Conservation (phyloP, 805 yeast species). For the Yarrowia deformans region DNA sequence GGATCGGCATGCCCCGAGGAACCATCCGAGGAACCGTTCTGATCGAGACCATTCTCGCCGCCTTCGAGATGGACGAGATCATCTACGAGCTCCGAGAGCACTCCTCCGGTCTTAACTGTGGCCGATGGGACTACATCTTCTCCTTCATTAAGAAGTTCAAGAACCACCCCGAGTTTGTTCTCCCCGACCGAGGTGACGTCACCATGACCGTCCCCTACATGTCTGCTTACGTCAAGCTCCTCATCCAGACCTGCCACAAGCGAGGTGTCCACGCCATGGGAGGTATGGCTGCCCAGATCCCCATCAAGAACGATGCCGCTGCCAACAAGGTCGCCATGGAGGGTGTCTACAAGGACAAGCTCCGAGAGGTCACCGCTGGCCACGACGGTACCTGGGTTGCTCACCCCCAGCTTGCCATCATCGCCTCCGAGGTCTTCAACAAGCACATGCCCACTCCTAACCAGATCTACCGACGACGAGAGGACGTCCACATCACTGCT, state of each 20-base stretch:
- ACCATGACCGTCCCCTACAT: conserved; percentile 75
- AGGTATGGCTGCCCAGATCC: conserved; percentile 82
- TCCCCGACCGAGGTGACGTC: conserved; percentile 74
- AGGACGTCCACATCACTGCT: conserved; percentile 60
- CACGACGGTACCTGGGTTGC: conserved; percentile 84
- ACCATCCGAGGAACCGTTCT: conserved; percentile 75
- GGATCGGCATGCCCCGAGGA: conserved; percentile 68
- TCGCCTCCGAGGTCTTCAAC: conserved; percentile 72
- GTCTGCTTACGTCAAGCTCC: conserved; percentile 68
- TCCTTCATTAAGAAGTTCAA: conserved; percentile 71
- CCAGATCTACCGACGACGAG: conserved; percentile 64
- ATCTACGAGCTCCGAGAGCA: conserved; percentile 75
- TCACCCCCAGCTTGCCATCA: conserved; percentile 72
- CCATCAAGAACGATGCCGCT: conserved; percentile 67
- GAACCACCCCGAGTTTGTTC: conserved; percentile 64
- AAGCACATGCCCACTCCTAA: conserved; percentile 78
- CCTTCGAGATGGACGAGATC: conserved; percentile 80
- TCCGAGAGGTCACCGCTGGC: conserved; percentile 70
- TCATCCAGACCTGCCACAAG: conserved; percentile 72
- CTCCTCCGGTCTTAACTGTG: conserved; percentile 76
- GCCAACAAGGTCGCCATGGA: conserved; percentile 71
- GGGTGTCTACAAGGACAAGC: conserved; percentile 70
- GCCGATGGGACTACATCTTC: conserved; percentile 81
- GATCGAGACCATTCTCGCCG: conserved; percentile 76
- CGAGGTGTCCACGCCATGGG: conserved; percentile 81